phyloP scores from a whole-genome alignment of 495 filamentous ascomycete species.

The Penicillium robsamsonii region DNA sequence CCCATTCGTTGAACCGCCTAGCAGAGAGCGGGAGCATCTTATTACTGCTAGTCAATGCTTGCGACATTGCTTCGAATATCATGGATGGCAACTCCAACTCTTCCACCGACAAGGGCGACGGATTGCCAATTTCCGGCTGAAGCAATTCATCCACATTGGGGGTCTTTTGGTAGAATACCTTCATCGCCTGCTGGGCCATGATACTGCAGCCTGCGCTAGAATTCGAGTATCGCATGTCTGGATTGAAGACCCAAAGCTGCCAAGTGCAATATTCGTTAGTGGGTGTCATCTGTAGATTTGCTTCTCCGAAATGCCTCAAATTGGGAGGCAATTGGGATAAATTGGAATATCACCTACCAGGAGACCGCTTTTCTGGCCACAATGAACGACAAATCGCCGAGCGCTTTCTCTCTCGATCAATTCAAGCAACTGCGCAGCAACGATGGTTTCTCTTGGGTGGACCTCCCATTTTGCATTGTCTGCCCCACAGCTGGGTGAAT shows the following conservation, averaged over 20 bases:
- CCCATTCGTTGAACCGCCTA: slow-evolving; percentile 61
- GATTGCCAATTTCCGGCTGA: slow-evolving; percentile 44
- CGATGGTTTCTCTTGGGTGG: slow-evolving; percentile 50
- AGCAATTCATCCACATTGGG: slow-evolving; percentile 53
- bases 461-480: slow-evolving; percentile 25
- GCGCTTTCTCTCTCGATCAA: slow-evolving; percentile 49
- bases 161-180: slow-evolving; percentile 59
- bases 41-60: slow-evolving; percentile 49
- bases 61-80: slow-evolving; percentile 45
- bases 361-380: slow-evolving; percentile 36
- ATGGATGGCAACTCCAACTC: slow-evolving; percentile 59
- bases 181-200: slow-evolving; percentile 55
- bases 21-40: slow-evolving; percentile 54
- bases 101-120: slow-evolving; percentile 53
- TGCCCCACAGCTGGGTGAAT: background rate
- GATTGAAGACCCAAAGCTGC: slow-evolving; percentile 69
- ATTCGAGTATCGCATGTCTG: slow-evolving; percentile 61
- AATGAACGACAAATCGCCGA: slow-evolving; percentile 49
- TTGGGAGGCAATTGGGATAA: background rate
- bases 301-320: background rate
- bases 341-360: slow-evolving; percentile 32
- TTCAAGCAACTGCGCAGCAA: slow-evolving; percentile 51
- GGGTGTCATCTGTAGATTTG: slow-evolving; percentile 4
- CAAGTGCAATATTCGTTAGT: slow-evolving; percentile 39
- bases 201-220: slow-evolving; percentile 36